phyloP scores from a whole-genome alignment of 352 stramenopile species.

The Globisporangium acanthophoron region DNA sequence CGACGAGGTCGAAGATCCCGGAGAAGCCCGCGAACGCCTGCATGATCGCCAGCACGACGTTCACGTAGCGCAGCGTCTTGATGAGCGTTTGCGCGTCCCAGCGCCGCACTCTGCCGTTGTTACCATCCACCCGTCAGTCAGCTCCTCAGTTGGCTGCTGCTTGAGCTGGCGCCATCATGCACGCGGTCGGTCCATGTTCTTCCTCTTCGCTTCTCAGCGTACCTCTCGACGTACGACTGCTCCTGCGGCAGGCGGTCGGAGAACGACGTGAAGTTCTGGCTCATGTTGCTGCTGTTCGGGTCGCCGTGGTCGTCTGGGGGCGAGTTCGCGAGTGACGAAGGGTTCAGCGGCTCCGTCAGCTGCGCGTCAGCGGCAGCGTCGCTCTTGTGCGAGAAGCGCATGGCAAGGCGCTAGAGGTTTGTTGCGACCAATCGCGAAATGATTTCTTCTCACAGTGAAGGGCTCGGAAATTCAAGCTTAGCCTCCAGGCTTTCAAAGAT shows the following conservation, averaged over 20 bases:
- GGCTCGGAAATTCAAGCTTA: no score
- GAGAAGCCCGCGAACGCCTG: conserved; percentile 80
- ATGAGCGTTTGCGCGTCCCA: conserved; percentile 69
- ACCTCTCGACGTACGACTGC: conserved; percentile 14
- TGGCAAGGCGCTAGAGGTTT: background rate
- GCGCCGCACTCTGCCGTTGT: conserved; percentile 37
- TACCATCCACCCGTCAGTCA: background rate
- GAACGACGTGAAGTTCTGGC: conserved; percentile 14
- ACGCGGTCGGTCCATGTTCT: no score
- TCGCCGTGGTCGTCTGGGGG: background rate
- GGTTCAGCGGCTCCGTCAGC: conserved; percentile 18
- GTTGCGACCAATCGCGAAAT: no score
- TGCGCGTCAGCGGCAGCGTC: background rate
- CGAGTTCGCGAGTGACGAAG: conserved; percentile 8
- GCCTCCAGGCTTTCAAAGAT: background rate
- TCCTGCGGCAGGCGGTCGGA: conserved; percentile 16
- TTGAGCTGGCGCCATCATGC: no score
- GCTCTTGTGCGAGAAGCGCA: conserved; percentile 5
- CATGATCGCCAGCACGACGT: conserved; percentile 73
- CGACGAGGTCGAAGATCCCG: conserved; percentile 80
- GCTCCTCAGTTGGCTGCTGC: no score
- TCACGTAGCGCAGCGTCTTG: conserved; percentile 79
- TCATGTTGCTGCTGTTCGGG: conserved; percentile 13
- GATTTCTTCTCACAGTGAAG: no score
- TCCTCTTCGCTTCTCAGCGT: background rate